A percentile compares a stretch with the other conserved stretches of the same genome.
These are phyloP conservation scores for Epichloe bromicola DNA, from an alignment of 2,329 filamentous ascomycete species.

Conservation along the genomic window DNA sequence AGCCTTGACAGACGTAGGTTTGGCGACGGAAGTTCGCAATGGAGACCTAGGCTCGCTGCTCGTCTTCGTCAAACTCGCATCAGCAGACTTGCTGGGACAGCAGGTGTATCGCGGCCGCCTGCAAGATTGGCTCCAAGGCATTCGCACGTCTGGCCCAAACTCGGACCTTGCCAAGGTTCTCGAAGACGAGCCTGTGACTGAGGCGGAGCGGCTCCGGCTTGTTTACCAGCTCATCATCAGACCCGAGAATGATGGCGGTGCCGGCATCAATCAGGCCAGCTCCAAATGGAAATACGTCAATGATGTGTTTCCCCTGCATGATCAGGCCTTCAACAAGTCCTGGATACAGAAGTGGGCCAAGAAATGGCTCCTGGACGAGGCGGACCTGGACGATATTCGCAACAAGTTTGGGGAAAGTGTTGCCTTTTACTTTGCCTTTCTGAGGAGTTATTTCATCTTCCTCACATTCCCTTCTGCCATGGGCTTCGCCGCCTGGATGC, in stretches of 20 bases:
- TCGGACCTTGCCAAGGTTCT: constrained; percentile 58
- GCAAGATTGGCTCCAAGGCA: constrained; percentile 86
- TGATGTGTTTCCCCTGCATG: constrained; percentile 67
- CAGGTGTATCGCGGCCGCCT: constrained; percentile 80
- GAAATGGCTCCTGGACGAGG: constrained; percentile 52
- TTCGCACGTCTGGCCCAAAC: constrained; percentile 63
- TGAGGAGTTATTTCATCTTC: constrained; percentile 81
- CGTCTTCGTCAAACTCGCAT: constrained; percentile 71
- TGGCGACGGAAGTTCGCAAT: constrained; percentile 76
- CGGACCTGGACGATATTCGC: constrained; percentile 61
- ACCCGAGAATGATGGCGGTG: constrained; percentile 60
- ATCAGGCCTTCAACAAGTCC: constrained; percentile 59
- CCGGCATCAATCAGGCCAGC: constrained; percentile 56
- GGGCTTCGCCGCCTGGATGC: constrained; percentile 63
- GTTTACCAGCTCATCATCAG: constrained; percentile 77
- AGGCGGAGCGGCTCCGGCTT: constrained; percentile 77
- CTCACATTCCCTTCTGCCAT: constrained; percentile 69
- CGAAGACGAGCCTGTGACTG: constrained; percentile 62
- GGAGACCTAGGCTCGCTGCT: constrained; percentile 65
- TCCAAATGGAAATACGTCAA: constrained; percentile 62
- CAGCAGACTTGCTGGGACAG: constrained; percentile 58
- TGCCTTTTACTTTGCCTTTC: constrained; percentile 86
- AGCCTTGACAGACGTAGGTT: constrained; percentile 63
- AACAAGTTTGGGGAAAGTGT: constrained; percentile 72
- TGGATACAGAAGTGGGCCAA: constrained; percentile 66